Evolutionary conservation across 2,329 filamentous ascomycete species (phyloP).

Genomic region (Xylariales sp.): DNA sequence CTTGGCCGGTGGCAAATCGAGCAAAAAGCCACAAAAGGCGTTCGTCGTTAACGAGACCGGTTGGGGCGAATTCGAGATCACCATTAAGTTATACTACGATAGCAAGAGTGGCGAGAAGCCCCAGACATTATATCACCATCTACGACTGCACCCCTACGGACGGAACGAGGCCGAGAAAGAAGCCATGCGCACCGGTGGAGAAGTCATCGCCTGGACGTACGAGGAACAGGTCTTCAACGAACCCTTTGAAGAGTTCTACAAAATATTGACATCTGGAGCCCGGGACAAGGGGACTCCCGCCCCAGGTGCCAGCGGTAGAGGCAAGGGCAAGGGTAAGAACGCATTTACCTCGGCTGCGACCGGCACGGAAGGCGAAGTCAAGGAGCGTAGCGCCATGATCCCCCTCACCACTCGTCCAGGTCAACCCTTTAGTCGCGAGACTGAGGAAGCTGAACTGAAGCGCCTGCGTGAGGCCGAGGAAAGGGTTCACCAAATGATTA

Average conservation of each 20-base stretch:
- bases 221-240: conserved; percentile 98
- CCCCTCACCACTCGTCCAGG: conserved; percentile 74
- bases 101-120: conserved; percentile 91
- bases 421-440: conserved; percentile 79
- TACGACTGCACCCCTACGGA: conserved; percentile 91
- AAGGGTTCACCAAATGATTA: conserved; percentile 70
- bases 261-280: conserved; percentile 81
- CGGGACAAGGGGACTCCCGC: conserved; percentile 60
- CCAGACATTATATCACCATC: conserved; percentile 92
- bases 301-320: conserved; percentile 61
- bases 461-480: conserved; percentile 71
- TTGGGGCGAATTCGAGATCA: conserved; percentile 98
- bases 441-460: conserved; percentile 72
- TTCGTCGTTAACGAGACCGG: conserved; percentile 93
- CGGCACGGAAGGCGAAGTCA: conserved; percentile 53
- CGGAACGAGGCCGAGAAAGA: conserved; percentile 79
- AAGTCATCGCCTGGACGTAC: conserved; percentile 83
- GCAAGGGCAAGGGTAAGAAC: conserved; percentile 65
- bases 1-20: conserved; percentile 35
- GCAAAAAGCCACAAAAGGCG: conserved; percentile 60
- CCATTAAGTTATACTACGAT: conserved; percentile 93
- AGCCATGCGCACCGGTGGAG: conserved; percentile 68
- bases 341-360: conserved; percentile 27
- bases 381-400: conserved; percentile 78
- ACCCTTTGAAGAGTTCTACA: conserved; percentile 91